Percentiles rank a stretch among this genome's conserved stretches.
Evolutionary conservation across 2,329 filamentous ascomycete genomes (phyloP).

Genomic region (Aspergillus neoniger): DNA sequence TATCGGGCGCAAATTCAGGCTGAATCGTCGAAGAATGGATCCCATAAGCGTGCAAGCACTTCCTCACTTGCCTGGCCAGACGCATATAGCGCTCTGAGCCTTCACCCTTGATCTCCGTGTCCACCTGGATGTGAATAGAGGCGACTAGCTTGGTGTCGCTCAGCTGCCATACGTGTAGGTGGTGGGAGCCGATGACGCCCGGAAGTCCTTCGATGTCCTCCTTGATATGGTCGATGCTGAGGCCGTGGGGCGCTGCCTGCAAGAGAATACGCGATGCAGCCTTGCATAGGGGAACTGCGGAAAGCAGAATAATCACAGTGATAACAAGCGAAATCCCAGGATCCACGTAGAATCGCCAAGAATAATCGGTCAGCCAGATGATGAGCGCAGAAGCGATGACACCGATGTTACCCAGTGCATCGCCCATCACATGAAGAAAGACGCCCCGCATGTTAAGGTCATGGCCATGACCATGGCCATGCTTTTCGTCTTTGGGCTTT

Average conservation of each 20-base stretch:
- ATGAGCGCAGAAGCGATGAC: slow-evolving; percentile 68
- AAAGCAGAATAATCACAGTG: slow-evolving; percentile 68
- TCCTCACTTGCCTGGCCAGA: slow-evolving; percentile 76
- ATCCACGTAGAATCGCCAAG: slow-evolving; percentile 83
- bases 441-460: slow-evolving; percentile 90
- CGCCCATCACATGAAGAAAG: slow-evolving; percentile 62
- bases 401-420: slow-evolving; percentile 51
- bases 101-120: slow-evolving; percentile 82
- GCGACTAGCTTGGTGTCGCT: slow-evolving; percentile 93
- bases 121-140: slow-evolving; percentile 88
- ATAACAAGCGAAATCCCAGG: slow-evolving; percentile 92
- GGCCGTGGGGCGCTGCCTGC: slow-evolving; percentile 87
- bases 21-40: slow-evolving; percentile 98
- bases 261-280: slow-evolving; percentile 74
- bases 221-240: slow-evolving; percentile 86
- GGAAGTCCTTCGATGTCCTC: slow-evolving; percentile 84
- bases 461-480: slow-evolving; percentile 47
- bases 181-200: slow-evolving; percentile 87
- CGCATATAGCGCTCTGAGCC: slow-evolving; percentile 83
- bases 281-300: slow-evolving; percentile 54
- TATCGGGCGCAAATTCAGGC: slow-evolving; percentile 68
- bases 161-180: slow-evolving; percentile 96
- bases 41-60: slow-evolving; percentile 90
- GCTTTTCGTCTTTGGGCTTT: slow-evolving; percentile 61
- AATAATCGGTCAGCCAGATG: slow-evolving; percentile 86